phyloP scores from a whole-genome alignment of 208 protist genomes.

The Balamuthia mandrillaris region DNA sequence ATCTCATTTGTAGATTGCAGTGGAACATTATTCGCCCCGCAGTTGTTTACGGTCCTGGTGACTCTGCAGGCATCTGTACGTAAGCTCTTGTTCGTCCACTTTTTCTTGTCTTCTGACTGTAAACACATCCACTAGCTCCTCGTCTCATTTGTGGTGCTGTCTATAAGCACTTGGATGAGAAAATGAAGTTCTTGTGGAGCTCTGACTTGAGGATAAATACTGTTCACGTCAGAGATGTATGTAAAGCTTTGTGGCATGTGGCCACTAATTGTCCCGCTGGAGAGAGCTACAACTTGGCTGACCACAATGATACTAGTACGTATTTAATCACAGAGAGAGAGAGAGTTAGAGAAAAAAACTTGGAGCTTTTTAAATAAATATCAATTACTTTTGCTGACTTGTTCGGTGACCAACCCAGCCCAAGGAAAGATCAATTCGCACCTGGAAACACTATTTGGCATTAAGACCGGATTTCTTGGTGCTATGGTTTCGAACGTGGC shows the following conservation, averaged over 20 bases:
- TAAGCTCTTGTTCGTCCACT: background rate
- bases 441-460: constrained; percentile 78
- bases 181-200: constrained; percentile 85
- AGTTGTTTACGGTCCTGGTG: constrained; percentile 84
- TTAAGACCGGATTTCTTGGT: constrained; percentile 79
- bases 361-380: background rate
- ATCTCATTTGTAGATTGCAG: constrained; percentile 51
- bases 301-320: constrained; percentile 81
- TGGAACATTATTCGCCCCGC: constrained; percentile 82
- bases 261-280: constrained; percentile 53
- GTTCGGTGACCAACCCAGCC: background rate
- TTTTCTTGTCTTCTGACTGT: background rate
- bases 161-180: constrained; percentile 78
- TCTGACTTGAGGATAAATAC: constrained; percentile 76
- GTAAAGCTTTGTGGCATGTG: constrained; percentile 76
- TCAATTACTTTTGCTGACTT: background rate
- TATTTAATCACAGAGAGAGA: too few relatives aligned
- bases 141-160: constrained; percentile 81
- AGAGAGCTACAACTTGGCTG: constrained; percentile 81
- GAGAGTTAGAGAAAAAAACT: too few relatives aligned
- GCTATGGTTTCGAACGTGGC: constrained; percentile 74
- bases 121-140: constrained; percentile 58
- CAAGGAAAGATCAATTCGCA: constrained; percentile 80
- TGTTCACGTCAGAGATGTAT: constrained; percentile 86
- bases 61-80: constrained; percentile 76